Conservation (phyloP, 2,329 filamentous ascomycete genomes). For the Aspergillus pseudonomiae region DNA sequence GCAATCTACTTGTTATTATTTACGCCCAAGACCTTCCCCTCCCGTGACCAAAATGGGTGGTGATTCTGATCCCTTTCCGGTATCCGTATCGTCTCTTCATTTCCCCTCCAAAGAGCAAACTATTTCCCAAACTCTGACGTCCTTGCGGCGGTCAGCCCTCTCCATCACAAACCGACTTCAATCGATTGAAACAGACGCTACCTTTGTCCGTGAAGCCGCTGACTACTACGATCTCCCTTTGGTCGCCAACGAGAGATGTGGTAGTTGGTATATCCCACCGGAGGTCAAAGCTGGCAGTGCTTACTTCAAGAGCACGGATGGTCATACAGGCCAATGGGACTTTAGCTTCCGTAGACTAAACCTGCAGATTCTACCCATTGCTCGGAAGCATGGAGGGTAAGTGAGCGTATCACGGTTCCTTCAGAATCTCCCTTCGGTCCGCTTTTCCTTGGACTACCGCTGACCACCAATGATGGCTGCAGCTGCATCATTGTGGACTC, state of each 20-base stretch:
- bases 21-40: neutral
- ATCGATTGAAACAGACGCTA: slow-evolving; percentile 76
- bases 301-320: slow-evolving; percentile 98
- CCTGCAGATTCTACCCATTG: slow-evolving; percentile 72
- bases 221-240: slow-evolving; percentile 63
- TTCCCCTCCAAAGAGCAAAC: slow-evolving; percentile 60
- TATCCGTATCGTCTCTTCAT: slow-evolving; percentile 50
- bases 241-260: slow-evolving; percentile 91
- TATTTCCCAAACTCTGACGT: slow-evolving; percentile 69
- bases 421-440: neutral
- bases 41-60: slow-evolving; percentile 28
- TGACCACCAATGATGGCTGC: slow-evolving; percentile 12
- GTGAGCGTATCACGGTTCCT: slow-evolving; percentile 30
- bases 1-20: neutral
- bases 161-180: slow-evolving; percentile 78
- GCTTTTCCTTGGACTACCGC: slow-evolving; percentile 13
- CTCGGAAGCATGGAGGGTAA: slow-evolving; percentile 69
- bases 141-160: slow-evolving; percentile 75
- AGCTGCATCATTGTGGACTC: slow-evolving; percentile 82
- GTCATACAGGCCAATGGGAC: slow-evolving; percentile 86
- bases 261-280: slow-evolving; percentile 87
- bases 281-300: slow-evolving; percentile 69
- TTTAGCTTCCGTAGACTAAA: slow-evolving; percentile 87
- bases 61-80: slow-evolving; percentile 32
- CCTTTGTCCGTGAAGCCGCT: slow-evolving; percentile 68